A percentile compares a stretch with the other conserved stretches of the same genome.
Evolutionary conservation across 805 yeast genomes (phyloP).

Genomic region (Candida lessepsii): DNA sequence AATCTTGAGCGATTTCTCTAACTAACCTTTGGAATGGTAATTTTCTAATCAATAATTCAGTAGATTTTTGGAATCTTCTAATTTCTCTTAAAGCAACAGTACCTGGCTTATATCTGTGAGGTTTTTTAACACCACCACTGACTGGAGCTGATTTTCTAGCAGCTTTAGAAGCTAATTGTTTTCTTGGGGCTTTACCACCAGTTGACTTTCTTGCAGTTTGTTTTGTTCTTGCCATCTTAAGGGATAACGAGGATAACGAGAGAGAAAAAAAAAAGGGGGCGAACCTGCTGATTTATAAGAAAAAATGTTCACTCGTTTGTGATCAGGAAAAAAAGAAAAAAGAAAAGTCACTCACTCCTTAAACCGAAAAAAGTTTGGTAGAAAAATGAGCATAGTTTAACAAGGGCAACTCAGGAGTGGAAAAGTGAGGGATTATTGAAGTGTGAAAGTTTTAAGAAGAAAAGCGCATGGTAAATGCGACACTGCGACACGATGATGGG

Average conservation of each 20-base stretch:
- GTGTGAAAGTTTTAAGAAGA: not conserved
- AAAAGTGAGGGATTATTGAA: not conserved
- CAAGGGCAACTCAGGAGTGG: not conserved
- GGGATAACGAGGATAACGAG: slow-evolving; percentile 4
- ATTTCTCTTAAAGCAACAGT: slow-evolving; percentile 95
- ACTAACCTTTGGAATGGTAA: slow-evolving; percentile 97
- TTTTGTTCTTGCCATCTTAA: slow-evolving; percentile 81
- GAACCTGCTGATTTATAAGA: slow-evolving; percentile 5
- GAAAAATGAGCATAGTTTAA: slow-evolving; percentile 5
- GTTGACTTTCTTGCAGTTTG: slow-evolving; percentile 94
- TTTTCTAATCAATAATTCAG: slow-evolving; percentile 92
- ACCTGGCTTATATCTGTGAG: slow-evolving; percentile 97
- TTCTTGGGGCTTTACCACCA: slow-evolving; percentile 96
- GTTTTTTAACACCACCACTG: slow-evolving; percentile 90
- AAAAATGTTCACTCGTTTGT: slow-evolving; percentile 6
- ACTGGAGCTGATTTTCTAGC: slow-evolving; percentile 93
- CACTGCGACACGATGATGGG: not conserved
- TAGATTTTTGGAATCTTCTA: slow-evolving; percentile 95
- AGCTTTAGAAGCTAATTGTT: slow-evolving; percentile 87
- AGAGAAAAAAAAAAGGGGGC: slow-evolving; percentile 6
- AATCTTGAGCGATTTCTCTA: slow-evolving; percentile 93
- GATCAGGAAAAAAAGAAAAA: slow-evolving; percentile 1
- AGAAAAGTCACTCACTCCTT: slow-evolving; percentile 2
- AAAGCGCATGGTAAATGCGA: not conserved
- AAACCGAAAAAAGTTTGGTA: not conserved